phyloP scores from a whole-genome alignment of 1,284 basidiomycete genomes.

The Coniferiporia sulphurascens region DNA sequence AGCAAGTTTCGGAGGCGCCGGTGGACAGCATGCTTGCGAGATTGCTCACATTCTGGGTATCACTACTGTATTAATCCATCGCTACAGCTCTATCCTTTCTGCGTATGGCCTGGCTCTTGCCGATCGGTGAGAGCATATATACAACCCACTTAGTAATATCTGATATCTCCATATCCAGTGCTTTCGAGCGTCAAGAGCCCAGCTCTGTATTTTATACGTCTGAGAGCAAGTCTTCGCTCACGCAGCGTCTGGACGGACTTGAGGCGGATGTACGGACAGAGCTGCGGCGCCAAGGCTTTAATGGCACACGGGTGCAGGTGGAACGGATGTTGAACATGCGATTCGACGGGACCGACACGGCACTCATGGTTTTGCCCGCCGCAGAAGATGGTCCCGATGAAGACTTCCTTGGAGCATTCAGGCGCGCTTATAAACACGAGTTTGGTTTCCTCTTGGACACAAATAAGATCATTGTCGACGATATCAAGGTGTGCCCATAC shows the following conservation, averaged over 20 bases:
- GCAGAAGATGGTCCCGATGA: constrained; percentile 51
- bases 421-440: constrained; percentile 69
- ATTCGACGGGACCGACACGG: constrained; percentile 88
- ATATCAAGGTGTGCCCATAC: constrained; percentile 65
- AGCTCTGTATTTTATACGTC: constrained; percentile 69
- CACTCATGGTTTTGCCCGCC: constrained; percentile 77
- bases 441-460: constrained; percentile 90
- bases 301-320: constrained; percentile 57
- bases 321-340: constrained; percentile 91
- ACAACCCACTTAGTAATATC: too few relatives aligned
- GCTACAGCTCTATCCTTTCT: constrained; percentile 82
- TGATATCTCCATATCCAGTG: constrained; percentile 38
- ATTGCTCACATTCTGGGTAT: constrained; percentile 81
- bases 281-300: constrained; percentile 77
- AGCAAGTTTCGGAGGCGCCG: constrained; percentile 88
- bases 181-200: constrained; percentile 83
- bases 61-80: constrained; percentile 79
- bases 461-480: constrained; percentile 81
- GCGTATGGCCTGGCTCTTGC: constrained; percentile 89
- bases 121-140: constrained; percentile 54
- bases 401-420: constrained; percentile 81
- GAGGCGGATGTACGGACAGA: constrained; percentile 60
- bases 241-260: constrained; percentile 63
- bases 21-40: constrained; percentile 89
- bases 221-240: constrained; percentile 48